Conservation (phyloP, 495 filamentous ascomycete genomes). For the Aspergillus coremiiformis region DNA sequence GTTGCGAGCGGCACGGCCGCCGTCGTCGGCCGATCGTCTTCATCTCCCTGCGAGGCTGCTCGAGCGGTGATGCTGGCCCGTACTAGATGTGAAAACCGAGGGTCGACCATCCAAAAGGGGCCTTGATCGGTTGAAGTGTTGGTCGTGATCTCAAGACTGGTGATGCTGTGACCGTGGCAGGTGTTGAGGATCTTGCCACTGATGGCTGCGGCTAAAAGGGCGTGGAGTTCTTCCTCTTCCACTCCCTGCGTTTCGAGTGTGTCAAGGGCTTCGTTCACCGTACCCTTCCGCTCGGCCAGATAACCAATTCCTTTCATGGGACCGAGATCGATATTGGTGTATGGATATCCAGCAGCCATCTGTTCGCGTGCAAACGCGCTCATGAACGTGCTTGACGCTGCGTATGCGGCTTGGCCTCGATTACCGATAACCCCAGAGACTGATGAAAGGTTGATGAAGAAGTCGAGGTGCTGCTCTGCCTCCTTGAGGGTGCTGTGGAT, state of each 20-base stretch:
- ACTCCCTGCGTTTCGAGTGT: slow-evolving; percentile 20
- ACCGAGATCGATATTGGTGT: slow-evolving; percentile 33
- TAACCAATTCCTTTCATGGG: slow-evolving; percentile 34
- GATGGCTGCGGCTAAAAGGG: slow-evolving; percentile 23
- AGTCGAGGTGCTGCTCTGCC: slow-evolving; percentile 29
- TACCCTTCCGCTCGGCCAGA: slow-evolving; percentile 23
- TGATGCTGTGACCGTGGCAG: slow-evolving; percentile 22
- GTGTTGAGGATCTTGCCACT: slow-evolving; percentile 19
- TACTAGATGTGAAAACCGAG: slow-evolving; percentile 22
- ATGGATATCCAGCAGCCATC: slow-evolving; percentile 23
- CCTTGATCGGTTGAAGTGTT: slow-evolving; percentile 11
- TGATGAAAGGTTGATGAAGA: slow-evolving; percentile 45
- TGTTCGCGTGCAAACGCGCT: slow-evolving; percentile 34
- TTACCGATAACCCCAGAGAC: slow-evolving; percentile 36
- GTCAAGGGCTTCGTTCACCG: slow-evolving; percentile 10
- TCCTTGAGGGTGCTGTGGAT: slow-evolving; percentile 45
- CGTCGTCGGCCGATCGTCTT: slow-evolving; percentile 4
- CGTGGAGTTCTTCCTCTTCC: slow-evolving; percentile 21
- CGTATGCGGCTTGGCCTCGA: slow-evolving; percentile 40
- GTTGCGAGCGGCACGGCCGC: slow-evolving; percentile 15
- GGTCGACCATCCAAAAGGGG: slow-evolving; percentile 26
- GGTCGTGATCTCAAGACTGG: slow-evolving; percentile 20
- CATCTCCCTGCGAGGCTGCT: slow-evolving; percentile 1
- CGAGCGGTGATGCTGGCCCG: slow-evolving; percentile 16
- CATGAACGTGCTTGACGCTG: slow-evolving; percentile 35